These are phyloP conservation scores for Gynandropsis gynandra DNA, from an alignment of 345 rosid genomes.

Conservation along the genomic window DNA sequence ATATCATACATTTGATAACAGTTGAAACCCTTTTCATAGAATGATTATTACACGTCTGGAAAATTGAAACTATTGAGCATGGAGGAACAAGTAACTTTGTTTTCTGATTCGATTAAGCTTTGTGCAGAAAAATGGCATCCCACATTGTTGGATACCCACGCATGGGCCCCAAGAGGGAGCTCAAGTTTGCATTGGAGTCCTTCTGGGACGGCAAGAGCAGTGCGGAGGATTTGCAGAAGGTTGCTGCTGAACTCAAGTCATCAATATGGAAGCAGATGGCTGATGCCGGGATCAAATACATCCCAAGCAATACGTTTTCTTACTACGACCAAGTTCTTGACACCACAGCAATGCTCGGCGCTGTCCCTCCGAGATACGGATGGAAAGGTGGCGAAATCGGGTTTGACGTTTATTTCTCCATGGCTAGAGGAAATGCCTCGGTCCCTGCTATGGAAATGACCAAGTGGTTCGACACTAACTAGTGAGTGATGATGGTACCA, in stretches of 20 bases:
- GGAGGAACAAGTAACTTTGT: too few relatives aligned
- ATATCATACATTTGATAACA: too few relatives aligned
- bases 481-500: conserved; percentile 46
- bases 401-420: conserved; percentile 72
- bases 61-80: too few relatives aligned
- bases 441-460: conserved; percentile 99
- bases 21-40: too few relatives aligned
- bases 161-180: conserved; percentile 99
- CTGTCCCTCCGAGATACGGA: conserved; percentile 84
- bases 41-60: too few relatives aligned
- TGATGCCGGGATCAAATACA: conserved; percentile 72
- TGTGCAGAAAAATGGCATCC: conserved; percentile 55
- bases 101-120: too few relatives aligned
- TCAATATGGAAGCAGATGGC: conserved; percentile 96
- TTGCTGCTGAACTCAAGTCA: conserved; percentile 73
- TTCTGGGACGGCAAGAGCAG: conserved; percentile 98
- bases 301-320: conserved; percentile 95
- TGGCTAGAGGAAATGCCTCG: conserved; percentile 98
- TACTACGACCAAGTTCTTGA: conserved; percentile 88
- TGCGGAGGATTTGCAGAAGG: conserved; percentile 82
- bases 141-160: conserved; percentile 99
- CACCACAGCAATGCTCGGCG: conserved; percentile 90
- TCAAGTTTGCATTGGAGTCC: conserved; percentile 92
- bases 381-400: conserved; percentile 88
- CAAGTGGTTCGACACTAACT: conserved; percentile 99